phyloP scores from a whole-genome alignment of 306 rosid species.

The Vigna angularis region DNA sequence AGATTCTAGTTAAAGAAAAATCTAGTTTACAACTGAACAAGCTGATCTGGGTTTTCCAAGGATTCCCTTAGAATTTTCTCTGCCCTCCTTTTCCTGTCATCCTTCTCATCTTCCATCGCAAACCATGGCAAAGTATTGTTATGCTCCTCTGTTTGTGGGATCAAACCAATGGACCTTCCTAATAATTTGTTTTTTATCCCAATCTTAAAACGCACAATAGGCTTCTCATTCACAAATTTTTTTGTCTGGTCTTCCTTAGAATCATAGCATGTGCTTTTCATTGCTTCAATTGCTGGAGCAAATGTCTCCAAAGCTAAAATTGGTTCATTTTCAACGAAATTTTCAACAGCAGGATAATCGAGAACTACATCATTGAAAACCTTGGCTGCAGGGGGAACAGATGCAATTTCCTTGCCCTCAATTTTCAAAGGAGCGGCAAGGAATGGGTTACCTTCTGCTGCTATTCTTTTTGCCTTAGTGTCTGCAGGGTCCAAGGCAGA shows the following conservation, averaged over 20 bases:
- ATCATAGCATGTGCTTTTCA: slow-evolving; percentile 53
- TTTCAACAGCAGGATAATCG: slow-evolving; percentile 49
- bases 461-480: slow-evolving; percentile 59
- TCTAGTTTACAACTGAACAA: slow-evolving; percentile 78
- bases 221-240: slow-evolving; percentile 53
- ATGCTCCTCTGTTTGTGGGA: slow-evolving; percentile 54
- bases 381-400: slow-evolving; percentile 65
- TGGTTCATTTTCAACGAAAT: slow-evolving; percentile 52
- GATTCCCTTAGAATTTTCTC: slow-evolving; percentile 84
- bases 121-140: slow-evolving; percentile 56
- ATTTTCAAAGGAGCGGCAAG: slow-evolving; percentile 71
- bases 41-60: slow-evolving; percentile 71
- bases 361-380: slow-evolving; percentile 47
- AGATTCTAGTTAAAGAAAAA: slow-evolving; percentile 60
- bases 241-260: slow-evolving; percentile 55
- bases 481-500: slow-evolving; percentile 47
- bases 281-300: slow-evolving; percentile 84
- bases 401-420: slow-evolving; percentile 78
- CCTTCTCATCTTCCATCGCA: slow-evolving; percentile 66
- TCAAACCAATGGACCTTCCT: slow-evolving; percentile 52
- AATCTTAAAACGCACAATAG: slow-evolving; percentile 74
- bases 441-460: slow-evolving; percentile 72
- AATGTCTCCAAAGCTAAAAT: slow-evolving; percentile 71
- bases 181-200: slow-evolving; percentile 66
- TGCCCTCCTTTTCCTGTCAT: slow-evolving; percentile 79